Evolutionary conservation across 2,329 filamentous ascomycete species (phyloP).

Genomic region (Trichoderma koningii): DNA sequence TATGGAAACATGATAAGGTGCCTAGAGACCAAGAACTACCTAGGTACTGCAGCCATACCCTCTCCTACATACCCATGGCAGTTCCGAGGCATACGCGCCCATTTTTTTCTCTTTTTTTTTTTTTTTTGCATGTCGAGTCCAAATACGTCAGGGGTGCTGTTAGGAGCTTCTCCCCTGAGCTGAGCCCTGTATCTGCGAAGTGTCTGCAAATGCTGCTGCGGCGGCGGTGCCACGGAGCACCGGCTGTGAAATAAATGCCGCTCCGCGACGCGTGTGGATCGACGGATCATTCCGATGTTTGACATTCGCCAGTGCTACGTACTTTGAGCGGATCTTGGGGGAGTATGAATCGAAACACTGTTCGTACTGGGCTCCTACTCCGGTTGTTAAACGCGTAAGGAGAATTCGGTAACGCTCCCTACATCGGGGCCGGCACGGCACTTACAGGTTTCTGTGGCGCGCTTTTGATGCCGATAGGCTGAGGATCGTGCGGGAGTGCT

Average conservation of each 20-base stretch:
- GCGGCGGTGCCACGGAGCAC: background rate
- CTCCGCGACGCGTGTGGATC: slow-evolving; percentile 3
- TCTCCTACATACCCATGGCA: too few relatives aligned
- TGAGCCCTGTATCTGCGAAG: background rate
- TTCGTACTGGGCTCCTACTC: background rate
- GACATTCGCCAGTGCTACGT: background rate
- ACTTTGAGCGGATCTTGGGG: too few relatives aligned
- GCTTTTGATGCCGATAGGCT: slow-evolving; percentile 3
- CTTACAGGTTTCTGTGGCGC: background rate
- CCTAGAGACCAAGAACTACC: too few relatives aligned
- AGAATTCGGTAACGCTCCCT: slow-evolving; percentile 10
- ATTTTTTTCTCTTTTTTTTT: too few relatives aligned
- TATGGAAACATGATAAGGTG: background rate
- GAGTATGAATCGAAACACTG: background rate
- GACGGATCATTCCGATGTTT: background rate
- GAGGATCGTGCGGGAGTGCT: background rate
- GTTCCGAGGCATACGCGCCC: too few relatives aligned
- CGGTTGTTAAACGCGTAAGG: slow-evolving; percentile 13
- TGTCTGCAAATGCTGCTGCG: background rate
- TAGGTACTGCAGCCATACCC: too few relatives aligned
- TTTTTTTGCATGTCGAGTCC: too few relatives aligned
- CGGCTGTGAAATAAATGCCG: slow-evolving; percentile 8
- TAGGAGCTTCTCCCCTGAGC: background rate
- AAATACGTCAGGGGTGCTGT: background rate
- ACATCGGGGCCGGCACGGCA: slow-evolving; percentile 9